Evolutionary conservation across 805 yeast species (phyloP), one percentile per base, ranked within the genome.

Genomic region (Deakozyma indianensis): DNA sequence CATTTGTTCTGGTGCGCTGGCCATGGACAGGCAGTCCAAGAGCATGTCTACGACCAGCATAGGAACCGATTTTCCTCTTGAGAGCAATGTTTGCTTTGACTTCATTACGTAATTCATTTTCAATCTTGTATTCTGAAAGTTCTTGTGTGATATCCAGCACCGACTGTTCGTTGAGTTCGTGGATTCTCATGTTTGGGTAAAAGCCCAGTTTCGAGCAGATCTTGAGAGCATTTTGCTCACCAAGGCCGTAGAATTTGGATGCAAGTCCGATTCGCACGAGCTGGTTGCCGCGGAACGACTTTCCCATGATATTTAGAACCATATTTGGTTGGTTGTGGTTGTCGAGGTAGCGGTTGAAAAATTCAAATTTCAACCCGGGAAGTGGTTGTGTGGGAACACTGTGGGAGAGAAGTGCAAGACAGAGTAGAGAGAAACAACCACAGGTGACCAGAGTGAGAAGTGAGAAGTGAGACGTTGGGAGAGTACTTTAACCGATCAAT

Each of bases 141-240:
- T 92, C 96, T 61, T 87, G 90, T 32, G 95, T 82, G 41, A 92
- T 70, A 28, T 83, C 77, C 75, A 90, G 73, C 41, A 87, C 72
- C 56, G 87, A 94, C 23, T 86, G 83, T 64, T 92, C 97, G 23
- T 82, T 69, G 32, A 92, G 73, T 64, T 92, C 95, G 61, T 84
- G 92, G 83, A 88, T 81, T 65, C 95, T 77, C 94, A 90, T 88
- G 60, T 74, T 70, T 41, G 97, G 97, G 58, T 88, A 90, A 48
- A 92, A 74, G 9, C 95, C 96, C 21, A 90, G 75, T 59, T 78
- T 85, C 35, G 96, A 79, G 61, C 96, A 87, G 45, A 92, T 69
- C 55, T 70, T 69, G 51, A 74, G 75, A 2, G 96, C 90, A 7
- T 83, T 77, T 45, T 67, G 62, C 41, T 67, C 63, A n/a, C 97